These are phyloP conservation scores for Magnolia sinica DNA, from an alignment of 164 flowering plant species.

Conservation along the genomic window DNA sequence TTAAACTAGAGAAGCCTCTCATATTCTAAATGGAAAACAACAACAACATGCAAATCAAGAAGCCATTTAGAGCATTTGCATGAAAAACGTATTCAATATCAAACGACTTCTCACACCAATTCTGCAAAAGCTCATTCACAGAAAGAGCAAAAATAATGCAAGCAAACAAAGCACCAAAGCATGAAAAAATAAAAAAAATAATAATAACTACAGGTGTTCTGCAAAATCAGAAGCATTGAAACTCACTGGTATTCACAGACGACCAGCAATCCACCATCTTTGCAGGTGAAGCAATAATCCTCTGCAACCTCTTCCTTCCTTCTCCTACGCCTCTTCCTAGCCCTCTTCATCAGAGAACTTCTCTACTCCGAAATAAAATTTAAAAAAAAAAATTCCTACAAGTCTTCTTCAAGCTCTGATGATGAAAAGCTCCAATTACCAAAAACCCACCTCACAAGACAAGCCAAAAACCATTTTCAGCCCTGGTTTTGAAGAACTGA, in stretches of 20 bases:
- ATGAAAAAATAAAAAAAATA: too few relatives aligned
- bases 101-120: too few relatives aligned
- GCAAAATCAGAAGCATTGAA: neutral
- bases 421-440: neutral
- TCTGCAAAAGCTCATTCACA: too few relatives aligned
- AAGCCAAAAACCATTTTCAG: neutral
- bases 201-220: neutral
- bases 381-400: constrained; percentile 48
- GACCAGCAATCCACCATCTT: constrained; percentile 42
- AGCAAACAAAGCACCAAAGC: neutral
- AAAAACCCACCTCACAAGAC: neutral
- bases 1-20: too few relatives aligned
- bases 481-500: neutral
- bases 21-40: too few relatives aligned
- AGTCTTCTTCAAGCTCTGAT: neutral
- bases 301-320: constrained; percentile 39
- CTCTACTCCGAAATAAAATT: neutral
- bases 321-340: constrained; percentile 19
- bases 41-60: too few relatives aligned
- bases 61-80: too few relatives aligned
- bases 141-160: too few relatives aligned
- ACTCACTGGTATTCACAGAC: constrained; percentile 44
- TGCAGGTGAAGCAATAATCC: constrained; percentile 49
- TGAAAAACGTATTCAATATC: too few relatives aligned
- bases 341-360: neutral